phyloP scores from a whole-genome alignment of 2,329 filamentous ascomycete species.

The Aspergillus tamarii region DNA sequence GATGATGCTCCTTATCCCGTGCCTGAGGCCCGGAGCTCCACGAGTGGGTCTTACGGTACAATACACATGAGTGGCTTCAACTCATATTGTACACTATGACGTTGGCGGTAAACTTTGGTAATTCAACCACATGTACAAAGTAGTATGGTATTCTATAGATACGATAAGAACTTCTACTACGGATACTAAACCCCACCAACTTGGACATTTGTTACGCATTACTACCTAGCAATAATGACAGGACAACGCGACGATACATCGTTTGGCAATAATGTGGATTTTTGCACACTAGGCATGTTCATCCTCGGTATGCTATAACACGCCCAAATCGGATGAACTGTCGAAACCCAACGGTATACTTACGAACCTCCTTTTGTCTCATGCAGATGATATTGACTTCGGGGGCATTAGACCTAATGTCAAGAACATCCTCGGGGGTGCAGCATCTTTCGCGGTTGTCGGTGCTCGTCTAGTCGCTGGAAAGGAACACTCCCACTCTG shows the following conservation, averaged over 20 bases:
- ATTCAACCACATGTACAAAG: not conserved
- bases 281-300: conserved; percentile 66
- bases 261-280: conserved; percentile 49
- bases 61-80: conserved; percentile 11
- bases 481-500: conserved; percentile 62
- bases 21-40: conserved; percentile 24
- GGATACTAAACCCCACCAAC: conserved; percentile 10
- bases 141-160: not conserved
- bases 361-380: conserved; percentile 2
- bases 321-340: conserved; percentile 5
- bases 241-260: conserved; percentile 7
- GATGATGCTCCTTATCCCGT: conserved; percentile 27
- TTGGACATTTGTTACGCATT: not conserved
- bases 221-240: conserved; percentile 20
- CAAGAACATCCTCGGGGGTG: conserved; percentile 81
- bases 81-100: not conserved
- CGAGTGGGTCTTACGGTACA: conserved; percentile 26
- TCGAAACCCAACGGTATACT: conserved; percentile 18
- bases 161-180: conserved; percentile 14
- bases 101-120: not conserved
- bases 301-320: conserved; percentile 56
- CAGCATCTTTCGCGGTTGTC: conserved; percentile 81
- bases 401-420: conserved; percentile 69
- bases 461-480: conserved; percentile 89
- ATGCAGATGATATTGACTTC: conserved; percentile 87